Base-by-base conservation (phyloP, 2,329 filamentous ascomycete species). In the Monosporascus cannonballus region DNA sequence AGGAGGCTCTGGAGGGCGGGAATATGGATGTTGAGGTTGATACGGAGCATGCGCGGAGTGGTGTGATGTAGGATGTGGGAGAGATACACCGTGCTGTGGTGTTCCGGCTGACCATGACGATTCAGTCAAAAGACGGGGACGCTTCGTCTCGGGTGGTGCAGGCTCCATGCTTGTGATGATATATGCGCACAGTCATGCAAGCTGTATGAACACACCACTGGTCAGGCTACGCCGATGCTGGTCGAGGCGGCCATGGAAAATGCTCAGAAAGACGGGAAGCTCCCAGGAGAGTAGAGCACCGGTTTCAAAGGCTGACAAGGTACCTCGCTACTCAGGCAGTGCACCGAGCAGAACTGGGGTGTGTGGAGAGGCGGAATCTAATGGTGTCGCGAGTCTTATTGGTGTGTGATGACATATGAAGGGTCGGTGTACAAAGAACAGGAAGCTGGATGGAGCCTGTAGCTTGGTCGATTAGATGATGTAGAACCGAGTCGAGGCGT, bases 101-200 rank as follows among this genome's bases (percentile, higher is more conserved):
- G 42, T 46, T 46, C 42, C 42, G 24, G 42, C 20, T 68, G 70
- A 66, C 74, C 73, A 73, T 67, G 76, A 76, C 67, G 74, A 67
- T 69, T 65, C 67, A 63, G 70, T 70, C 61, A 69, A 70, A 61
- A 83, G 73, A 71, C 81, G 80, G 68, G 76, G 77, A 66, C 81
- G 79, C 74, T 84, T 84, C 65, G 69, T 71, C 64, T 83, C 79
- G 65, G 79, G 79, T 71, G 69, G 76, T 70, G 73, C 77, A 73
- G 73, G 72, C 72, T 84, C 81, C 81, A 84, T 84, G 75, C 71
- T 79, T 69, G 68, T 64, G 64, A 65, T 69, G 73, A 76, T 73
- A 74, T 68, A 64, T 65, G 61, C 56, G 56, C 59, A 63, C 61
- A 62, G 61, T 66, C 64, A 67, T 61, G 64, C 63, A 62, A 62